Percentiles rank a stretch among this genome's conserved stretches.
These are phyloP conservation scores for Lipomyces chichibuensis DNA, from an alignment of 805 yeast species.

Conservation along the genomic window DNA sequence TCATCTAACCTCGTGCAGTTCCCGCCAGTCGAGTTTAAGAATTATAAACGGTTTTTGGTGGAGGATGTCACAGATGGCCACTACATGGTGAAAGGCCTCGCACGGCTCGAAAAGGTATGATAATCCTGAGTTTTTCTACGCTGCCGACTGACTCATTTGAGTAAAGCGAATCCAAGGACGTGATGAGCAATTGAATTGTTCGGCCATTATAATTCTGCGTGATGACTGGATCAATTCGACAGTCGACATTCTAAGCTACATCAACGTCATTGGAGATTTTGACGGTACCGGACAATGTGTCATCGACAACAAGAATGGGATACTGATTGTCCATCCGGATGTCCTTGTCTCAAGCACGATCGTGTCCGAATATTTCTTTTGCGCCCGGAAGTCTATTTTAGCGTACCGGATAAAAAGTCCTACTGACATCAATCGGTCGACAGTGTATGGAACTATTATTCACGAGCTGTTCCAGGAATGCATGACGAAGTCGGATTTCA, in stretches of 20 bases:
- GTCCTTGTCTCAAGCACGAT: constrained; percentile 77
- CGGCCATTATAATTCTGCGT: constrained; percentile 29
- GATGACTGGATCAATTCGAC: constrained; percentile 41
- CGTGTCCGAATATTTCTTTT: constrained; percentile 72
- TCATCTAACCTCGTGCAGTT: not conserved
- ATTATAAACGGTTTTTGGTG: constrained; percentile 5
- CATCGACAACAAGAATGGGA: constrained; percentile 55
- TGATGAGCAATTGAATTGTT: not conserved
- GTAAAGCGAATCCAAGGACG: not conserved
- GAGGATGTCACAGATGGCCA: constrained; percentile 7
- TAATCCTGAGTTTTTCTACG: not conserved
- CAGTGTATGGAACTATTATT: constrained; percentile 79
- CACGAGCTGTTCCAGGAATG: constrained; percentile 75
- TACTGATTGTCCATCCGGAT: constrained; percentile 86
- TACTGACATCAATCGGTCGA: constrained; percentile 64
- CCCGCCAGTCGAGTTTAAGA: constrained; percentile 2
- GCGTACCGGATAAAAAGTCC: constrained; percentile 59
- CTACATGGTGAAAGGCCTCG: constrained; percentile 2
- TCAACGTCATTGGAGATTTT: constrained; percentile 43
- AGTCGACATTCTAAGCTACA: constrained; percentile 40
- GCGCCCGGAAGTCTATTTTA: constrained; percentile 72
- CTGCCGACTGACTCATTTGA: too few relatives aligned
- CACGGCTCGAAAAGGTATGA: constrained; percentile 7
- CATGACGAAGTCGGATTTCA: constrained; percentile 47
- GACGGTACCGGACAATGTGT: constrained; percentile 26